phyloP scores from a whole-genome alignment of 108 stramenopile genomes.

The Discostella pseudostelligera region DNA sequence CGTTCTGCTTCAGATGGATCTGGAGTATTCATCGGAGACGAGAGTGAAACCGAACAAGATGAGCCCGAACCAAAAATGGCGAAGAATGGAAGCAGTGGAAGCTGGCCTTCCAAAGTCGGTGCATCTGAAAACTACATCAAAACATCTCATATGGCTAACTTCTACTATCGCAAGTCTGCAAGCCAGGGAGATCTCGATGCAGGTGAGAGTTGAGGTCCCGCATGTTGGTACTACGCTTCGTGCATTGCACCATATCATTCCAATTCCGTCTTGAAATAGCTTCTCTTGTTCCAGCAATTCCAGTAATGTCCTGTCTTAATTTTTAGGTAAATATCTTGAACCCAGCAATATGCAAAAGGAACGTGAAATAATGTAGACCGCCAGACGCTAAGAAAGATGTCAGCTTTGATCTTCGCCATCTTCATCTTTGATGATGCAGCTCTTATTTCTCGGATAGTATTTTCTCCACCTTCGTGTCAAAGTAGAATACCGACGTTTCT shows the following conservation, averaged over 20 bases:
- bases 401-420: too few species aligned
- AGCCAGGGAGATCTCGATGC: constrained; percentile 34
- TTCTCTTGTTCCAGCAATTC: too few species aligned
- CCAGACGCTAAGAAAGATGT: too few species aligned
- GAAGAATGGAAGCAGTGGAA: constrained; percentile 17
- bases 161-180: constrained; percentile 78
- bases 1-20: constrained; percentile 60
- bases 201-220: constrained; percentile 4
- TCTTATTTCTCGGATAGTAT: constrained; percentile 20
- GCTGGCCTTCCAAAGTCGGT: constrained; percentile 24
- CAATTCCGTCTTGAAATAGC: too few species aligned
- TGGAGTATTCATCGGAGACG: constrained; percentile 74
- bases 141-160: constrained; percentile 86
- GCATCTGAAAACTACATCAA: constrained; percentile 60
- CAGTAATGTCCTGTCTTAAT: too few species aligned
- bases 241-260: too few species aligned
- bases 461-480: constrained; percentile 52
- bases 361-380: too few species aligned
- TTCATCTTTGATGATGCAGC: too few species aligned
- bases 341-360: too few species aligned
- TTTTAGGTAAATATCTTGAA: too few species aligned
- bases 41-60: constrained; percentile 48
- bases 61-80: background rate
- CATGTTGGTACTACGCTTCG: too few species aligned
- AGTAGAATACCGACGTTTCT: constrained; percentile 68